Conservation (phyloP, 306 rosid genomes). For the Abrus precatorius region DNA sequence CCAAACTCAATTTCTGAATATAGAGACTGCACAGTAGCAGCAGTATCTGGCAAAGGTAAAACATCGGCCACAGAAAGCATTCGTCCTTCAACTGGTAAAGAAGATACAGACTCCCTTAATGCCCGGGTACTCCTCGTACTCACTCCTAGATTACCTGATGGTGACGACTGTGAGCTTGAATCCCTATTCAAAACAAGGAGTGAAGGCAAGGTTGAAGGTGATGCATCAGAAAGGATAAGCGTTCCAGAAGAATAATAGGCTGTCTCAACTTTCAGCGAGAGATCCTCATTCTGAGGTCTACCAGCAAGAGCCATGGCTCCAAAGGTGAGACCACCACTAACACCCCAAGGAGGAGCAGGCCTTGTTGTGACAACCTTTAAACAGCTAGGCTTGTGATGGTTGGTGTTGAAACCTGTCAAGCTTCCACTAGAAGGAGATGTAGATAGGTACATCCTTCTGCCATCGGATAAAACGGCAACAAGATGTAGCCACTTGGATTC, state of each 20-base stretch:
- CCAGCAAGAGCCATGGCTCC: slow-evolving; percentile 85
- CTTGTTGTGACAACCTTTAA: slow-evolving; percentile 92
- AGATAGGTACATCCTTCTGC: slow-evolving; percentile 94
- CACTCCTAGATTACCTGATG: slow-evolving; percentile 67
- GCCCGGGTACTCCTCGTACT: slow-evolving; percentile 84
- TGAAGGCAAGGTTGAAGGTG: slow-evolving; percentile 85
- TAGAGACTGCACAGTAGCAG: slow-evolving; percentile 76
- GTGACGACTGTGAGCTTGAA: slow-evolving; percentile 71
- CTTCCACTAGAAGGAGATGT: slow-evolving; percentile 91
- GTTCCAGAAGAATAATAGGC: slow-evolving; percentile 93
- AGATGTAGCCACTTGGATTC: slow-evolving; percentile 94
- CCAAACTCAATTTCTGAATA: slow-evolving; percentile 91
- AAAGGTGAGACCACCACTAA: slow-evolving; percentile 86
- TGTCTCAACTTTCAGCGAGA: slow-evolving; percentile 90
- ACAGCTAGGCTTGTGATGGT: slow-evolving; percentile 80
- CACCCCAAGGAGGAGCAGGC: slow-evolving; percentile 98
- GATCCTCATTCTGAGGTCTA: slow-evolving; percentile 91
- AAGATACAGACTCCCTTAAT: slow-evolving; percentile 85
- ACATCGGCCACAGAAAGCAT: slow-evolving; percentile 98
- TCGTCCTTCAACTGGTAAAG: slow-evolving; percentile 93
- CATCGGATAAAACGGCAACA: slow-evolving; percentile 94
- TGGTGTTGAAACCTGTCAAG: slow-evolving; percentile 75
- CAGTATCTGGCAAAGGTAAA: slow-evolving; percentile 84
- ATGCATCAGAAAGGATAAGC: slow-evolving; percentile 93
- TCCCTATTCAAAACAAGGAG: slow-evolving; percentile 90